Percentiles rank a stretch among this genome's conserved stretches.
phyloP scores from a whole-genome alignment of 176 grass and related monocot genomes.

The Bromus sterilis region DNA sequence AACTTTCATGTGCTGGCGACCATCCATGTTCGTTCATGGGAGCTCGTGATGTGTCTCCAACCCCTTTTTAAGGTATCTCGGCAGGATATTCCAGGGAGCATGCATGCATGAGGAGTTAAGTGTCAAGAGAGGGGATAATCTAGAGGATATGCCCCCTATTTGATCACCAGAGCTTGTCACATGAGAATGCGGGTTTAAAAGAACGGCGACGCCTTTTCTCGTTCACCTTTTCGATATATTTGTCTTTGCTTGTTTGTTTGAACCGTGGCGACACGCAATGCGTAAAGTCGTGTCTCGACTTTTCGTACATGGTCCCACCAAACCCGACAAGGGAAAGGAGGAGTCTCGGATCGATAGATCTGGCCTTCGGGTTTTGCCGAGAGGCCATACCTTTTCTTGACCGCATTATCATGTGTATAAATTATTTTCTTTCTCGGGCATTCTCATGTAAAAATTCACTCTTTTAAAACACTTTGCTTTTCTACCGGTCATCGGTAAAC shows the following conservation, averaged over 20 bases:
- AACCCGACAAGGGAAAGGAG: background rate
- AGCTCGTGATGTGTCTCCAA: conserved; percentile 10
- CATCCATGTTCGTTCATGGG: background rate
- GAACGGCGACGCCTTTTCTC: background rate
- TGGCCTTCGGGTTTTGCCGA: background rate
- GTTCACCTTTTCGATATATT: background rate
- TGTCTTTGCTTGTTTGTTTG: background rate
- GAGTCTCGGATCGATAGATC: too few relatives aligned
- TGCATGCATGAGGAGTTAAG: background rate
- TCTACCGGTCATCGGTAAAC: background rate
- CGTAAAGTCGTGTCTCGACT: background rate
- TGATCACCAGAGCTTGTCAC: background rate
- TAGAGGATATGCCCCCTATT: conserved; percentile 7
- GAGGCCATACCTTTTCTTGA: background rate
- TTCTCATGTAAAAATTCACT: background rate
- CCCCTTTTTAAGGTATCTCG: conserved; percentile 30
- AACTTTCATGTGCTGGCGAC: background rate
- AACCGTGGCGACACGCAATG: background rate
- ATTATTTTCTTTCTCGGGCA: background rate
- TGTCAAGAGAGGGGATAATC: background rate
- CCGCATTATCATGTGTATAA: background rate
- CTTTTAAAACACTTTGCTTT: background rate
- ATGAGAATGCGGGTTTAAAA: background rate
- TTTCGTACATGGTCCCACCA: background rate
- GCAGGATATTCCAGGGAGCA: conserved; percentile 21